These are phyloP conservation scores for Discostella stelligeroides DNA, from an alignment of 108 stramenopile genomes.

Conservation along the genomic window DNA sequence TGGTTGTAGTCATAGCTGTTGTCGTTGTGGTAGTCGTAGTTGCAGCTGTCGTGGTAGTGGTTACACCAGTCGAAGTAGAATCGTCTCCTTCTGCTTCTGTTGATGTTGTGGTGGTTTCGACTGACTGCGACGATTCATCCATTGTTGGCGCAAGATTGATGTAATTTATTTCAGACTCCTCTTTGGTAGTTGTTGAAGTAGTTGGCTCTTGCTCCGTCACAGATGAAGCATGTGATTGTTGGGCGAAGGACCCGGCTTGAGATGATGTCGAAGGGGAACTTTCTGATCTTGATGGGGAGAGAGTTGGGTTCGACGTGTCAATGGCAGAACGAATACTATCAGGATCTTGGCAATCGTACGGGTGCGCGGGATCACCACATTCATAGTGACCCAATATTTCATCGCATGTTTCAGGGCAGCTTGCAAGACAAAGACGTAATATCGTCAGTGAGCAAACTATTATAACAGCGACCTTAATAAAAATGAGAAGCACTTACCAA, in stretches of 20 bases:
- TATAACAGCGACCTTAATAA: not conserved
- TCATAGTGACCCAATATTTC: conserved; percentile 36
- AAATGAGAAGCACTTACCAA: conserved; percentile 12
- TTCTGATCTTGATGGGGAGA: not conserved
- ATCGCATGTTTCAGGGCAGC: conserved; percentile 42
- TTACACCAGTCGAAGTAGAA: too few relatives aligned
- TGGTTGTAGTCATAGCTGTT: too few relatives aligned
- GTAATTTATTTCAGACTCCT: conserved; percentile 24
- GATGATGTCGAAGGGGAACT: not conserved
- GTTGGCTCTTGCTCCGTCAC: conserved; percentile 23
- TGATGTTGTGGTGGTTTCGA: too few relatives aligned
- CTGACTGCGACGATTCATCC: too few relatives aligned
- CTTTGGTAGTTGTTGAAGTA: conserved; percentile 15
- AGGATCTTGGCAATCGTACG: conserved; percentile 47
- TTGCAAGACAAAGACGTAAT: not conserved
- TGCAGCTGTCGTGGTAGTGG: too few relatives aligned
- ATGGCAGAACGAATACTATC: conserved; percentile 4
- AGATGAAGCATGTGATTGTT: conserved; percentile 11
- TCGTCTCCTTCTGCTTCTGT: too few relatives aligned
- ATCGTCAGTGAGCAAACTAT: not conserved
- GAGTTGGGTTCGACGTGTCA: not conserved
- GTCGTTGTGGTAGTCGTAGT: too few relatives aligned
- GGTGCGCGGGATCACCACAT: conserved; percentile 38
- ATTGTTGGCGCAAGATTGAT: too few relatives aligned
- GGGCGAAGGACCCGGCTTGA: not conserved